Evolutionary conservation across 371 early-diverging fungal genomes (phyloP).

Genomic region (Mortierella sp.): DNA sequence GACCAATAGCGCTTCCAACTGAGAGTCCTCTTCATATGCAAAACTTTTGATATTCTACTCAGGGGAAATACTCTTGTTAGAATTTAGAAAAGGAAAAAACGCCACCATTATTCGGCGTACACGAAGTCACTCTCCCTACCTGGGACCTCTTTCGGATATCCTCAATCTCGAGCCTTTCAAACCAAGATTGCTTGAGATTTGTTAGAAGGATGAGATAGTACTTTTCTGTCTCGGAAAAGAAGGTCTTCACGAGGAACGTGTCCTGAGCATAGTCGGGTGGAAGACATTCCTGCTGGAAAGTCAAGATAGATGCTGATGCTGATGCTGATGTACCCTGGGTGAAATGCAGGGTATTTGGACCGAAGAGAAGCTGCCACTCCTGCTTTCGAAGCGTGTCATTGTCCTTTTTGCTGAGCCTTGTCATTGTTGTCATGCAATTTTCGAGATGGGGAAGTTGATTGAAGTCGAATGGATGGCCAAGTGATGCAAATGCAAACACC

Average conservation of each 20-base stretch:
- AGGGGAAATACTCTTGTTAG: not conserved
- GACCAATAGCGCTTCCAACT: conserved; percentile 37
- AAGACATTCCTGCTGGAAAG: not conserved
- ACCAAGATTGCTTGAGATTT: conserved; percentile 47
- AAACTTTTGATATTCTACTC: conserved; percentile 46
- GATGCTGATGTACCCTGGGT: not conserved
- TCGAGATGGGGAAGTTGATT: not conserved
- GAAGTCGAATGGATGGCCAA: not conserved
- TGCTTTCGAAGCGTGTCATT: conserved; percentile 31
- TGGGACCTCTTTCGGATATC: conserved; percentile 41
- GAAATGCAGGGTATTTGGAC: not conserved
- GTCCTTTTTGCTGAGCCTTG: conserved; percentile 25
- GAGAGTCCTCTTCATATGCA: conserved; percentile 47
- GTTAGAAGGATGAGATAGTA: conserved; percentile 41
- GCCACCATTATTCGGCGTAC: not conserved
- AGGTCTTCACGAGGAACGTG: conserved; percentile 43
- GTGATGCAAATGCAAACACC: not conserved
- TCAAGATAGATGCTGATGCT: not conserved
- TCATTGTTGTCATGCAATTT: conserved; percentile 3
- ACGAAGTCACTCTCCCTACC: conserved; percentile 6
- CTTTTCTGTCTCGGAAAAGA: conserved; percentile 35
- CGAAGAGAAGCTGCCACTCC: conserved; percentile 41
- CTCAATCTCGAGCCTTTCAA: conserved; percentile 35
- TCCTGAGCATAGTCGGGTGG: conserved; percentile 12
- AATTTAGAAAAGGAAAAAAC: not conserved